A percentile compares a stretch with the other conserved stretches of the same genome.
Conservation (phyloP, 169 alveolate genomes). For the Cryptosporidium sp. region DNA sequence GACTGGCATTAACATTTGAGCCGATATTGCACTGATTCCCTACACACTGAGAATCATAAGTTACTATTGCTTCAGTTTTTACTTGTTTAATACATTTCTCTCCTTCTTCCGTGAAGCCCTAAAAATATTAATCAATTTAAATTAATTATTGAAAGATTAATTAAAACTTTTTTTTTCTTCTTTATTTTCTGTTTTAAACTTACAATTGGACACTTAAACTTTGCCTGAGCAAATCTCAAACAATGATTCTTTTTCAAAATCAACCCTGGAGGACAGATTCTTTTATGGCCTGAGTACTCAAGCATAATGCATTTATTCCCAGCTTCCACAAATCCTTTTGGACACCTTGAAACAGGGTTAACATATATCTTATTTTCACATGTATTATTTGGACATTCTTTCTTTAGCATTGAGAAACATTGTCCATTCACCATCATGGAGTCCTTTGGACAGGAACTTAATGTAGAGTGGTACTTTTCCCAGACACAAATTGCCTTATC, state of each 20-base stretch:
- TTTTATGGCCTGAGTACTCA: conserved; percentile 62
- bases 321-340: conserved; percentile 61
- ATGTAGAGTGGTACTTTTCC: conserved; percentile 8
- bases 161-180: background rate
- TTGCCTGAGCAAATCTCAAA: conserved; percentile 24
- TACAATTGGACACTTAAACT: conserved; percentile 57
- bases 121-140: background rate
- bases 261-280: conserved; percentile 47
- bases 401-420: conserved; percentile 14
- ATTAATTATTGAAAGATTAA: background rate
- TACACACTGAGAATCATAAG: conserved; percentile 66
- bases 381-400: conserved; percentile 40
- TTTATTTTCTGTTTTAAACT: conserved; percentile 5
- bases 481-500: conserved; percentile 27
- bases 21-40: conserved; percentile 21
- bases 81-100: conserved; percentile 49
- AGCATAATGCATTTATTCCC: conserved; percentile 30
- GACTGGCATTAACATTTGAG: background rate
- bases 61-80: conserved; percentile 59
- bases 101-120: conserved; percentile 63
- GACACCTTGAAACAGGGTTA: conserved; percentile 26
- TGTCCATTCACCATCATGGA: conserved; percentile 42
- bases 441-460: conserved; percentile 4
- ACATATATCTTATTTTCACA: conserved; percentile 30
- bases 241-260: conserved; percentile 45